Conservation (phyloP, 495 filamentous ascomycete species). For the Penicillium herquei region DNA sequence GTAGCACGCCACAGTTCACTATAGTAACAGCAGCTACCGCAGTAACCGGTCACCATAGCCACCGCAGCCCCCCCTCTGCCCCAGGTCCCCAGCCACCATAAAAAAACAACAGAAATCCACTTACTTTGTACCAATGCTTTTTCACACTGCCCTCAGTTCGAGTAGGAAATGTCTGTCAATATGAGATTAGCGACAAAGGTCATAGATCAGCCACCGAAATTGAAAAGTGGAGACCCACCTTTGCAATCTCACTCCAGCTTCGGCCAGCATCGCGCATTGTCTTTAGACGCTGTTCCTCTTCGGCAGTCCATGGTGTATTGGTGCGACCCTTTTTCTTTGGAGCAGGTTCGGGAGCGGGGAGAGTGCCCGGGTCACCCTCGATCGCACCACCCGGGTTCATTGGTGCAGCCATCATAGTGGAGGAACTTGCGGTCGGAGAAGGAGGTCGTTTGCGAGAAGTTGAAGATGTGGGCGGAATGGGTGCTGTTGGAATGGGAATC, state of each 20-base stretch:
- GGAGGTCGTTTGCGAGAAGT: slow-evolving; percentile 46
- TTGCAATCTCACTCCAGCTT: slow-evolving; percentile 97
- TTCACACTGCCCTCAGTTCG: slow-evolving; percentile 97
- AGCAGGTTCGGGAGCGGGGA: slow-evolving; percentile 42
- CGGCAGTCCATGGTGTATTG: slow-evolving; percentile 96
- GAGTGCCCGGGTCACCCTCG: slow-evolving; percentile 33
- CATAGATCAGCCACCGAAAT: not conserved
- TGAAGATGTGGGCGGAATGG: slow-evolving; percentile 33
- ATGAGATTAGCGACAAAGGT: not conserved
- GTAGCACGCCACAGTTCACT: too few species aligned
- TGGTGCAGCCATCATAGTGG: slow-evolving; percentile 34
- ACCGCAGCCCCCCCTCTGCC: too few species aligned
- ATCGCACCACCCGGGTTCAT: slow-evolving; percentile 26
- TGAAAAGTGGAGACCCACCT: slow-evolving; percentile 51
- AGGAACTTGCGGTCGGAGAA: slow-evolving; percentile 34
- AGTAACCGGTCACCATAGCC: too few species aligned
- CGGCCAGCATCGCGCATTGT: slow-evolving; percentile 88
- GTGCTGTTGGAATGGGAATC: slow-evolving; percentile 39
- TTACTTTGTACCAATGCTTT: slow-evolving; percentile 99
- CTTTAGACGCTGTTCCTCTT: slow-evolving; percentile 90
- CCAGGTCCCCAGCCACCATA: too few species aligned
- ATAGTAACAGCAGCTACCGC: too few species aligned
- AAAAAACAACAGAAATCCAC: not conserved
- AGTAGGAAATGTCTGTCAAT: slow-evolving; percentile 75
- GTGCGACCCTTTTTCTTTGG: slow-evolving; percentile 89